Percentiles rank a stretch among this genome's conserved stretches.
Evolutionary conservation across 495 filamentous ascomycete species (phyloP).

Genomic region (Massariosphaeria phaeospora): DNA sequence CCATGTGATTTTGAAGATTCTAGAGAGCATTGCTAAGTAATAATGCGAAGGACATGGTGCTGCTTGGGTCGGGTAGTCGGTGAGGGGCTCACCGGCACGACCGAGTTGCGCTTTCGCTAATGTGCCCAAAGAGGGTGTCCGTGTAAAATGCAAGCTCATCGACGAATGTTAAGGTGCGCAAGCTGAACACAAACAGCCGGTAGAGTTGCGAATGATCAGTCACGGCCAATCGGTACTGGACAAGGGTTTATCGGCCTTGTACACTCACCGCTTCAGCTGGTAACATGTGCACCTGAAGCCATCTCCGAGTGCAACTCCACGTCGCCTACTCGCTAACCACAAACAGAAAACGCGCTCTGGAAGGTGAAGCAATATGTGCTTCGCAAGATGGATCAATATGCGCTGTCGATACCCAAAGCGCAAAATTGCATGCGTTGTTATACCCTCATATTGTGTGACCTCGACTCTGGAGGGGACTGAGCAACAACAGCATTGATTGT

Average conservation of each 20-base stretch:
- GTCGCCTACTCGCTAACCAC: neutral
- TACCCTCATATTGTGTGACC: too few species aligned
- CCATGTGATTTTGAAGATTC: neutral
- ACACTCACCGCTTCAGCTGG: slow-evolving; percentile 17
- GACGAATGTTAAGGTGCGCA: slow-evolving; percentile 10
- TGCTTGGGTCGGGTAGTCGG: slow-evolving; percentile 1
- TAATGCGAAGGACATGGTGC: slow-evolving; percentile 1
- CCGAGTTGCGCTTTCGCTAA: slow-evolving; percentile 1
- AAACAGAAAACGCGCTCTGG: neutral
- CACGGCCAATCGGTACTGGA: slow-evolving; percentile 4
- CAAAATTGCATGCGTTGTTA: too few species aligned
- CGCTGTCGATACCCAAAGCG: too few species aligned
- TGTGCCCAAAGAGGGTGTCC: slow-evolving; percentile 6
- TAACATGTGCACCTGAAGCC: neutral
- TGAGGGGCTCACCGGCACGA: slow-evolving; percentile 5
- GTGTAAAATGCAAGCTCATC: neutral
- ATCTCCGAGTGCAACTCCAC: neutral
- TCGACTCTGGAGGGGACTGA: too few species aligned
- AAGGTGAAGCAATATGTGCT: neutral
- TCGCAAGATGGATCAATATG: too few species aligned
- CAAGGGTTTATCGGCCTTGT: neutral
- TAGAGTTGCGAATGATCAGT: slow-evolving; percentile 1
- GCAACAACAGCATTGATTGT: too few species aligned
- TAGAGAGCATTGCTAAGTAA: neutral
- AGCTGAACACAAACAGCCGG: slow-evolving; percentile 15